Evolutionary conservation across 495 filamentous ascomycete genomes (phyloP).

Genomic region (Penicillium cinerascens): DNA sequence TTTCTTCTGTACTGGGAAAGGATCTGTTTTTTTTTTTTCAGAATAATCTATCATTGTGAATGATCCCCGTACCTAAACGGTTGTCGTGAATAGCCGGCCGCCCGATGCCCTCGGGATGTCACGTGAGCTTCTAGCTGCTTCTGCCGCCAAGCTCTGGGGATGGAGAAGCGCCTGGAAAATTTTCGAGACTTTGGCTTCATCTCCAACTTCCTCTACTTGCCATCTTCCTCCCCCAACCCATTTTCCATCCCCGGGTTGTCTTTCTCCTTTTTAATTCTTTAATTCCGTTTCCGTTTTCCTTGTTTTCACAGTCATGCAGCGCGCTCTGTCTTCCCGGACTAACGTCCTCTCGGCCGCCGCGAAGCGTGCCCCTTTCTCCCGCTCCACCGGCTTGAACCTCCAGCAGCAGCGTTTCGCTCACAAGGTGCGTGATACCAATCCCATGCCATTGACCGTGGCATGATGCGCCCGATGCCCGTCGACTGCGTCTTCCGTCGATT

Average conservation of each 20-base stretch:
- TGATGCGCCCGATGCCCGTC: neutral
- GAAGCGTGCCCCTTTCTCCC: conserved; percentile 48
- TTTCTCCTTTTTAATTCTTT: conserved; percentile 19
- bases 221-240: conserved; percentile 24
- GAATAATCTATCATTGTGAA: too few species aligned
- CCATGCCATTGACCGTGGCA: conserved; percentile 2
- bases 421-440: conserved; percentile 61
- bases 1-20: too few species aligned
- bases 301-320: conserved; percentile 60
- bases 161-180: conserved; percentile 47
- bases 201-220: conserved; percentile 24
- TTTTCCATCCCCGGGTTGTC: conserved; percentile 25
- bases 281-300: conserved; percentile 22
- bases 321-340: conserved; percentile 63
- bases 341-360: conserved; percentile 68
- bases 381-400: conserved; percentile 51
- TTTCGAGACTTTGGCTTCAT: conserved; percentile 52
- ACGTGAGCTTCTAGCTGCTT: conserved; percentile 50
- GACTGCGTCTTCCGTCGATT: conserved; percentile 16
- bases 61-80: too few species aligned
- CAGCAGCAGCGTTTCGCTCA: conserved; percentile 91
- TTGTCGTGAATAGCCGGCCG: conserved; percentile 21
- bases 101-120: conserved; percentile 32
- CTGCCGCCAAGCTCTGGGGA: conserved; percentile 47
- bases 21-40: too few species aligned